These are phyloP conservation scores for Peterozyma toletana DNA, from an alignment of 805 yeast species.

Conservation along the genomic window DNA sequence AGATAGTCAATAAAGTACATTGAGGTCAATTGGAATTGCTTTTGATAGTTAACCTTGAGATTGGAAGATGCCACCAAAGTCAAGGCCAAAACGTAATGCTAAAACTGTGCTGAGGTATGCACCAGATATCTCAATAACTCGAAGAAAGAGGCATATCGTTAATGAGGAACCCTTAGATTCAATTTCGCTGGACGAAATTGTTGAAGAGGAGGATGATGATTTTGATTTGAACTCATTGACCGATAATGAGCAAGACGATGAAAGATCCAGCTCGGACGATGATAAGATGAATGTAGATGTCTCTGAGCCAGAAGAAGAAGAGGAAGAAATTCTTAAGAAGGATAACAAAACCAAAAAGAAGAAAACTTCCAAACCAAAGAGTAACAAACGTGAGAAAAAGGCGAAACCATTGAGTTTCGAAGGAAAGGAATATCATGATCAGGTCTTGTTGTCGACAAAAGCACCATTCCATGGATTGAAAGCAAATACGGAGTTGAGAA, in stretches of 20 bases:
- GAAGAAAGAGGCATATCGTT: too few species aligned
- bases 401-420: slow-evolving; percentile 2
- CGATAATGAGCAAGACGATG: slow-evolving; percentile 1
- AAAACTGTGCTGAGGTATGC: too few species aligned
- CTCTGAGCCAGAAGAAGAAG: slow-evolving; percentile 1
- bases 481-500: background rate
- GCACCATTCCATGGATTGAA: background rate
- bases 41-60: too few species aligned
- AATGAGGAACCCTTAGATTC: too few species aligned
- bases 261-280: slow-evolving; percentile 2
- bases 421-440: slow-evolving; percentile 1
- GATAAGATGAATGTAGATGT: background rate
- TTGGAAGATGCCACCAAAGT: too few species aligned
- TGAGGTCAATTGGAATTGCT: too few species aligned
- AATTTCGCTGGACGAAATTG: background rate
- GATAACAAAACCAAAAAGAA: slow-evolving; percentile 7
- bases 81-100: too few species aligned
- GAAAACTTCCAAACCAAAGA: background rate
- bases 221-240: background rate
- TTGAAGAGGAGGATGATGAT: background rate
- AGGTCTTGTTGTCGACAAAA: too few species aligned
- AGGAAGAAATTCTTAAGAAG: background rate
- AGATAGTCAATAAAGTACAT: too few species aligned
- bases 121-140: too few species aligned
- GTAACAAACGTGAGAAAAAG: background rate